A percentile compares a stretch with the other conserved stretches of the same genome.
These are phyloP conservation scores for Platanthera guangdongensis DNA, from an alignment of 106 monocot species.

Conservation along the genomic window DNA sequence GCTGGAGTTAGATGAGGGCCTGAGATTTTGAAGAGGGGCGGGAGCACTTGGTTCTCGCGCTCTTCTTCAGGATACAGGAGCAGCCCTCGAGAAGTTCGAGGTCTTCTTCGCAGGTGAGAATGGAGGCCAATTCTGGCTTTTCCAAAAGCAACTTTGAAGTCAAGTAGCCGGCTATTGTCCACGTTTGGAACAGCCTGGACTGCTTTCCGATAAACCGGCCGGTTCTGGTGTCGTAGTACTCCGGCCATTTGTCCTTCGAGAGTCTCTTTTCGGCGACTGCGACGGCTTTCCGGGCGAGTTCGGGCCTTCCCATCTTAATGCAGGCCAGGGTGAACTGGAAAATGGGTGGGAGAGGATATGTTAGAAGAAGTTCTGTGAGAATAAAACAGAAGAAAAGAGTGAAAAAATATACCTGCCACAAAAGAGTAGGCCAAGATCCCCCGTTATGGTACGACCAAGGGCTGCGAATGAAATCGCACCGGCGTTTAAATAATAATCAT, in stretches of 20 bases:
- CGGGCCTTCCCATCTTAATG: slow-evolving; percentile 89
- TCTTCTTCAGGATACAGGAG: slow-evolving; percentile 58
- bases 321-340: slow-evolving; percentile 90
- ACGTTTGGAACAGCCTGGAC: slow-evolving; percentile 76
- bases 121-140: slow-evolving; percentile 68
- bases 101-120: slow-evolving; percentile 86
- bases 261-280: slow-evolving; percentile 72
- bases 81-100: slow-evolving; percentile 90
- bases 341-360: not conserved
- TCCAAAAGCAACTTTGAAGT: slow-evolving; percentile 77
- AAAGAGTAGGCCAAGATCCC: slow-evolving; percentile 91
- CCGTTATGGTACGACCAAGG: slow-evolving; percentile 97
- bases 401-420: slow-evolving; percentile 73
- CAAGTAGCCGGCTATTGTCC: slow-evolving; percentile 85
- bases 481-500: not conserved
- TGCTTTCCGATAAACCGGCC: slow-evolving; percentile 91
- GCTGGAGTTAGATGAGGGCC: slow-evolving; percentile 12
- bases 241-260: slow-evolving; percentile 79
- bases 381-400: not conserved
- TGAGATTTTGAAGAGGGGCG: slow-evolving; percentile 55
- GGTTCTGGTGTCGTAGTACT: slow-evolving; percentile 75
- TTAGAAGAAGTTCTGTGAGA: not conserved
- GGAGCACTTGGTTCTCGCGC: slow-evolving; percentile 50
- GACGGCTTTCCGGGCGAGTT: slow-evolving; percentile 64
- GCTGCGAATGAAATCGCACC: slow-evolving; percentile 28